Evolutionary conservation across 768 basidiomycete genomes (phyloP), one percentile per base, ranked within the genome.

Genomic region (Xerocomus brunneocitrinus): DNA sequence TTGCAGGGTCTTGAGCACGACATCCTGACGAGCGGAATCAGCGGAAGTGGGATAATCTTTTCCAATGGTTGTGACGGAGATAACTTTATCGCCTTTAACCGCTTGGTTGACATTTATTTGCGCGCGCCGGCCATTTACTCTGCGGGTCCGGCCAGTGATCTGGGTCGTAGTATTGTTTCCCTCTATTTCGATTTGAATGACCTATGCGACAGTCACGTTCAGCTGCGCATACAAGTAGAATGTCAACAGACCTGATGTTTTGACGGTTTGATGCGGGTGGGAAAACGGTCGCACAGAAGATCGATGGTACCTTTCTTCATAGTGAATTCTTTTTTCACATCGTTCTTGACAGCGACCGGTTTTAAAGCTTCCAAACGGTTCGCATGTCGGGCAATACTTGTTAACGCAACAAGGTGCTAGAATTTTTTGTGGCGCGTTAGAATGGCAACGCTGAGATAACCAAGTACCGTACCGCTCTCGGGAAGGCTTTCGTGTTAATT

Each of bases 1-100:
- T 28, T 69, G 67, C 9, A 74, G 30, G 0, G 57, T 50, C 7
- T 30, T 2, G 38, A 67, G 65, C 12, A 73, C 53, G 40, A 69
- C 32, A 6, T 19, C 45, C 14, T 60, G 55, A 5, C 71, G 67
- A 19, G 16, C 3, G 3, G 58, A 48, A 50, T 88, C 84, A 3
- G 87, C 84, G 16, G 58, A 70, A 2, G 86, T 89, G 0, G 76
- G 78, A 28, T 69, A 71, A 49, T 78, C 82, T 28, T 74, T 77
- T 3, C 84, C 85, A 40, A 78, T 67, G 3, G 83, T 78, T 8
- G 65, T 75, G 39, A 88, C 71, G 4, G 67, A 64, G 16, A 60
- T 14, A 45, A 69, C 54, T 25, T 47, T 58, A 14, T 52, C 40
- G 2, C 53, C 55, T 31, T 41, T n/a, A 19, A 72, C 22, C 1